These are phyloP conservation scores for Hericium rajendrae DNA, from an alignment of 768 basidiomycete genomes.

Conservation along the genomic window DNA sequence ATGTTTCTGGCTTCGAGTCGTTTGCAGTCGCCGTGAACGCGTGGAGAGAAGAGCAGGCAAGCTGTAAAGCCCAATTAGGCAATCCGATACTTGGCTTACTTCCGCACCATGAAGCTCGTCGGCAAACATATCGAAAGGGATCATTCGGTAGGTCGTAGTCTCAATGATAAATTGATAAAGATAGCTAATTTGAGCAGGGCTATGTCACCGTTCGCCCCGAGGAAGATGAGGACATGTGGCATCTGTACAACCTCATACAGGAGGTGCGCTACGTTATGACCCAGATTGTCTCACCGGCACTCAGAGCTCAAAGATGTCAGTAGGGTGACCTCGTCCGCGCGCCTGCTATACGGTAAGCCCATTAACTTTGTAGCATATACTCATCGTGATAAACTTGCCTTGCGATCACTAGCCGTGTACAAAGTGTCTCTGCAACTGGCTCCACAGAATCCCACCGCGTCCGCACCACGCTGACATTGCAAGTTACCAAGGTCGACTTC, in stretches of 20 bases:
- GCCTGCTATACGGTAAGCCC: conserved; percentile 64
- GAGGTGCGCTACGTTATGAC: conserved; percentile 30
- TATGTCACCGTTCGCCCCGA: conserved; percentile 92
- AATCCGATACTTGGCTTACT: not conserved
- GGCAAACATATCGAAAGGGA: conserved; percentile 78
- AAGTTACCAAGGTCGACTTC: conserved; percentile 74
- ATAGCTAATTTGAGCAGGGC: conserved; percentile 46
- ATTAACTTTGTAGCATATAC: not conserved
- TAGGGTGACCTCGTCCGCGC: conserved; percentile 78
- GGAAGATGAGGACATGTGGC: conserved; percentile 99
- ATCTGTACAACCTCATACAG: conserved; percentile 94
- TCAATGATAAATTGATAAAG: conserved; percentile 10
- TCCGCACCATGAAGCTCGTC: conserved; percentile 68
- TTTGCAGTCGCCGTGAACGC: not conserved
- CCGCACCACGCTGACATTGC: conserved; percentile 73
- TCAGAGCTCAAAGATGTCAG: conserved; percentile 8
- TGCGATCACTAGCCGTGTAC: conserved; percentile 53
- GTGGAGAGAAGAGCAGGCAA: too few species aligned
- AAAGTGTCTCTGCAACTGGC: conserved; percentile 85
- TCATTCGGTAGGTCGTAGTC: conserved; percentile 49
- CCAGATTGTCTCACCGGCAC: conserved; percentile 4
- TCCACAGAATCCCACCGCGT: conserved; percentile 89
- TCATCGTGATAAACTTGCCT: not conserved
- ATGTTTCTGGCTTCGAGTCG: not conserved
- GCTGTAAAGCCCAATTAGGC: not conserved